Evolutionary conservation across 2,329 filamentous ascomycete species (phyloP), one percentile per base, ranked within the genome.

Genomic region (Scleromitrula shiraiana): DNA sequence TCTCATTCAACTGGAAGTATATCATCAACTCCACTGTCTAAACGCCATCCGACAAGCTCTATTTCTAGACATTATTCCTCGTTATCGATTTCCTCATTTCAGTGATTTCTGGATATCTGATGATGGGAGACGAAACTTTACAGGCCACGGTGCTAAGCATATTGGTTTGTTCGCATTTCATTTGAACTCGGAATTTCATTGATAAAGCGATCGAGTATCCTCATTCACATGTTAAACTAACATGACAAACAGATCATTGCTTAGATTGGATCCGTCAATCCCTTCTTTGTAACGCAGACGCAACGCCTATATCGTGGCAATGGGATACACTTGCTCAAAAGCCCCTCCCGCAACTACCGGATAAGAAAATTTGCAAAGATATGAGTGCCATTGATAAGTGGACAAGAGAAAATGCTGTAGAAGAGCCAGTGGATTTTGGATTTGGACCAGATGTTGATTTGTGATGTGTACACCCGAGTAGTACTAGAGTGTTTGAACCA

Each of bases 401-500:
- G 41, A 37, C 33, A 2, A 36, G 22, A 6, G 26, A 27, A 17
- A 12, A 44, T 29, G 33, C 30, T 14, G 41, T 37, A 12, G 23
- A 37, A 5, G 41, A 22, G 5, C 33, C 33, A 6, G 33, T 37
- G 33, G 33, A 37, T 20, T 37, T 37, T 12, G 33, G 33, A 14
- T 37, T 20, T 37, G 33, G 33, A 5, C 33, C 33, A 12, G 33
- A 37, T 22, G 19, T 37, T 19, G 33, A 37, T 22, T 20, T 37
- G 17, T 37, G n/a, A 37, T n/a, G n/a, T n/a, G n/a, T n/a, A n/a
- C n/a, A n/a, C n/a, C n/a, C n/a, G n/a, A n/a, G n/a, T n/a, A n/a
- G n/a, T n/a, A n/a, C n/a, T n/a, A n/a, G n/a, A n/a, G 46, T 49
- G 50, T 49, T 43, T 37, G 35, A 41, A 51, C 30, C 30, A 12